phyloP scores from a whole-genome alignment of 2,329 filamentous ascomycete genomes.

The Ophiosphaerella narmari region DNA sequence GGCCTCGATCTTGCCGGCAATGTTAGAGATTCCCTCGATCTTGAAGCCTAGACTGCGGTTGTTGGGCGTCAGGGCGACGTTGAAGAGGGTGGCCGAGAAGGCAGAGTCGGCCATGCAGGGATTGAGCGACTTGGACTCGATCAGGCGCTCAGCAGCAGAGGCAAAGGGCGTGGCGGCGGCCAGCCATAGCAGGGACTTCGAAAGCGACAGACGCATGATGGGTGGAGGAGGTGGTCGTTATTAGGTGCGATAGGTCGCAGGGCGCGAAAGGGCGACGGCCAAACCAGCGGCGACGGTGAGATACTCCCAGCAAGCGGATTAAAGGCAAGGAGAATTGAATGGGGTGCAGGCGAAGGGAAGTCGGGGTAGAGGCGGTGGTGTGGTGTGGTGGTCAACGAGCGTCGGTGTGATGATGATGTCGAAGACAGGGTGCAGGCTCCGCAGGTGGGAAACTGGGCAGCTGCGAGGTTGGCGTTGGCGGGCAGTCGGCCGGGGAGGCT shows the following conservation, averaged over 20 bases:
- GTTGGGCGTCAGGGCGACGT: conserved; percentile 76
- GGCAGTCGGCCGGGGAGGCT: conserved; percentile 22
- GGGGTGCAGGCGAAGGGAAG: conserved; percentile 1
- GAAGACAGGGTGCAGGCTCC: conserved; percentile 20
- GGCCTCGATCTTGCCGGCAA: conserved; percentile 80
- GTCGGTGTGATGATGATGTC: conserved; percentile 24
- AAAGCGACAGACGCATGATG: conserved; percentile 43
- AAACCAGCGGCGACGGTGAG: conserved; percentile 40
- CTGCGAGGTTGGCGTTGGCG: conserved; percentile 30
- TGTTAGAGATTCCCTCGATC: conserved; percentile 80
- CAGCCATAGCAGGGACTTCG: conserved; percentile 40
- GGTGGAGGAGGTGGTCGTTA: conserved; percentile 13
- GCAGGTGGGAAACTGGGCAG: conserved; percentile 40
- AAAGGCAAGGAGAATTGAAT: neutral
- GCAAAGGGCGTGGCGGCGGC: conserved; percentile 53
- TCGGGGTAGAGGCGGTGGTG: conserved; percentile 7
- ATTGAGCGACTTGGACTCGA: conserved; percentile 82
- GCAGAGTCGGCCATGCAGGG: conserved; percentile 82
- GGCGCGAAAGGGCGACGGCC: conserved; percentile 26
- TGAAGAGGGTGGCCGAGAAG: conserved; percentile 89
- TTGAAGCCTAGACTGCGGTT: conserved; percentile 75
- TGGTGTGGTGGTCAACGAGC: conserved; percentile 16
- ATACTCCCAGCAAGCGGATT: conserved; percentile 14
- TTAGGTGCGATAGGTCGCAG: conserved; percentile 10
- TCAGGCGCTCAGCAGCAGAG: conserved; percentile 62